A percentile compares a stretch with the other conserved stretches of the same genome.
Conservation (phyloP, 1,139 yeast species). For the Protomyces inundatus region DNA sequence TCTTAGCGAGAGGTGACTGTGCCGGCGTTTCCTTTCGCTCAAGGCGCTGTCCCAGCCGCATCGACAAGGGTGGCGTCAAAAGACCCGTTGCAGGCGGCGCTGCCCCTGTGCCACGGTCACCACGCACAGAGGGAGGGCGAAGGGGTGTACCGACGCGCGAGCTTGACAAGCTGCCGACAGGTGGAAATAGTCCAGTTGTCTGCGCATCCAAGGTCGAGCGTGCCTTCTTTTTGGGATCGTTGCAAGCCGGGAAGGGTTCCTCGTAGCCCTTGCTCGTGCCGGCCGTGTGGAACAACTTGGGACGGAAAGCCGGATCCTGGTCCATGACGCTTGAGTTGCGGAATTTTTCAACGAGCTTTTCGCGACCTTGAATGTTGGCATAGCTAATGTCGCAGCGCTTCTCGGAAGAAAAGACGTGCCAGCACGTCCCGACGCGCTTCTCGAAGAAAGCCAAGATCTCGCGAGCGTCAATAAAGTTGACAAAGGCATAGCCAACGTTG, state of each 20-base stretch:
- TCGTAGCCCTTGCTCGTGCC: conserved; percentile 43
- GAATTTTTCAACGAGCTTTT: conserved; percentile 46
- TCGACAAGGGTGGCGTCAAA: background rate
- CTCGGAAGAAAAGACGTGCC: conserved; percentile 48
- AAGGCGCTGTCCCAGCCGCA: background rate
- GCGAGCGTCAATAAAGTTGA: conserved; percentile 46
- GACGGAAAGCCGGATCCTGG: conserved; percentile 45
- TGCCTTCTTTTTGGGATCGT: conserved; percentile 39
- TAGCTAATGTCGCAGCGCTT: conserved; percentile 49
- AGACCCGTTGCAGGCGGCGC: background rate
- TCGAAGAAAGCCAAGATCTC: conserved; percentile 46
- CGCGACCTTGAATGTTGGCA: conserved; percentile 50
- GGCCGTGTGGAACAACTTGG: conserved; percentile 42
- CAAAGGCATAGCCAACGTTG: conserved; percentile 47
- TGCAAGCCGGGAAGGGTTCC: conserved; percentile 41
- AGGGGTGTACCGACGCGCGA: background rate
- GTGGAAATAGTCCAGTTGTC: conserved; percentile 35
- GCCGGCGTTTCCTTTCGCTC: background rate
- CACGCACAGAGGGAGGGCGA: background rate
- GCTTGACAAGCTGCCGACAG: background rate
- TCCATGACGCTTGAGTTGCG: conserved; percentile 50
- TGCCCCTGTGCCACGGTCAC: background rate
- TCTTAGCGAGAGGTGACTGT: background rate
- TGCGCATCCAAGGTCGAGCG: conserved; percentile 40
- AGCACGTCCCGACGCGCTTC: conserved; percentile 46